Base-by-base conservation (phyloP, 305 asterid species). In the Solanum hybrid region DNA sequence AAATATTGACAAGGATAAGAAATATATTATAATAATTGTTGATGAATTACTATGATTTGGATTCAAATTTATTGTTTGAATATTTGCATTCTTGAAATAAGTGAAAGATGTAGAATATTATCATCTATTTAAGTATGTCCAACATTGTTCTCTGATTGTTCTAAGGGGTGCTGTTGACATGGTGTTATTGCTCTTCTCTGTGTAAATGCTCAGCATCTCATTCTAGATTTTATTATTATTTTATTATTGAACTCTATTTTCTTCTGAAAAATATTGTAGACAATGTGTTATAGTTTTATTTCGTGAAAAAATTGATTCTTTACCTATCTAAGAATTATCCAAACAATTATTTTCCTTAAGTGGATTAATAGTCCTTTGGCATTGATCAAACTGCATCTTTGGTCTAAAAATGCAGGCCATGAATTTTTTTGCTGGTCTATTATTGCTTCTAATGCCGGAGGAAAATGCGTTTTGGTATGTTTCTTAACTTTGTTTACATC, bases 381-480 rank as follows among this genome's bases (percentile, higher is more conserved):
- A 22, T 42, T 37, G 72, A 91, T 92, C 86, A 90, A 87, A 56
- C 87, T 34, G 31, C 42, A 14, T 56, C 73, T 89, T 64, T 85
- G 60, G 79, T 76, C 89, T 56, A 90, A 91, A 82, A 90, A 72
- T 94, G 95, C 98, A 98, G 99, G 99, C 99, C 88, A 98, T 96
- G 99, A 96, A 96, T 93, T 97, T 97, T 95, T 97, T 96, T 79
- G 99, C 98, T 24, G 99, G 98, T 89, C 91, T 97, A 92, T 93
- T 97, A 87, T 93, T 97, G 94, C 97, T 97, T 91, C 89, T 97
- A 91, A 97, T 97, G 99, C 96, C 98, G 20, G 99, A 96, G 93
- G 98, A 96, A 93, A 96, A 94, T 93, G 98, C 98, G 46, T 96
- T 96, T 93, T 97, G 99, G 99, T 97, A 90, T 91, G 98, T 91